phyloP scores from a whole-genome alignment of 2,329 filamentous ascomycete genomes.

The Exophiala spinifera region DNA sequence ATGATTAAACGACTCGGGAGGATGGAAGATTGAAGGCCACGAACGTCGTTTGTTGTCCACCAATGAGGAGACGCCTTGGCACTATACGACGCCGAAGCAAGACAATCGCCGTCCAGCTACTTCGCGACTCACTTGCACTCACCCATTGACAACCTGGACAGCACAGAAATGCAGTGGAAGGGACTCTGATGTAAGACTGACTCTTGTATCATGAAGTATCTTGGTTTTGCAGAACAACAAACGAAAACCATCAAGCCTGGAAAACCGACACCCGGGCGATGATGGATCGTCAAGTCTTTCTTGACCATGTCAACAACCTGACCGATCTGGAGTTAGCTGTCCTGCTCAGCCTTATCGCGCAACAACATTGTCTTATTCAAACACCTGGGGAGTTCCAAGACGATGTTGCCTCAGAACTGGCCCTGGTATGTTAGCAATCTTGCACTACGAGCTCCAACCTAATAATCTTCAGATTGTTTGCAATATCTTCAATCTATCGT shows the following conservation, averaged over 20 bases:
- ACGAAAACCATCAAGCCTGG: neutral
- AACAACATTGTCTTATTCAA: constrained; percentile 86
- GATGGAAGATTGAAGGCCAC: neutral
- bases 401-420: constrained; percentile 70
- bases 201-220: neutral
- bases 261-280: constrained; percentile 11
- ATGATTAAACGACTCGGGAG: no score
- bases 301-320: constrained; percentile 70
- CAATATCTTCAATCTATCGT: constrained; percentile 69
- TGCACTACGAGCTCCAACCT: neutral
- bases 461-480: constrained; percentile 56
- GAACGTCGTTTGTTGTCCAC: constrained; percentile 6
- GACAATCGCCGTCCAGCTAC: neutral
- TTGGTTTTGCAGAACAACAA: neutral
- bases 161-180: neutral
- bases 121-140: no score
- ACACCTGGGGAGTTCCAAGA: constrained; percentile 62
- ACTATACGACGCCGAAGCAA: neutral
- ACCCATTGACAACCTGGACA: no score
- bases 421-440: constrained; percentile 54
- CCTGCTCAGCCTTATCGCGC: constrained; percentile 73
- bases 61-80: constrained; percentile 9
- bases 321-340: constrained; percentile 85
- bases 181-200: neutral
- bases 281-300: constrained; percentile 63